A percentile compares a stretch with the other conserved stretches of the same genome.
Conservation (phyloP, 352 stramenopile species). For the Phytopythium sindhum region DNA sequence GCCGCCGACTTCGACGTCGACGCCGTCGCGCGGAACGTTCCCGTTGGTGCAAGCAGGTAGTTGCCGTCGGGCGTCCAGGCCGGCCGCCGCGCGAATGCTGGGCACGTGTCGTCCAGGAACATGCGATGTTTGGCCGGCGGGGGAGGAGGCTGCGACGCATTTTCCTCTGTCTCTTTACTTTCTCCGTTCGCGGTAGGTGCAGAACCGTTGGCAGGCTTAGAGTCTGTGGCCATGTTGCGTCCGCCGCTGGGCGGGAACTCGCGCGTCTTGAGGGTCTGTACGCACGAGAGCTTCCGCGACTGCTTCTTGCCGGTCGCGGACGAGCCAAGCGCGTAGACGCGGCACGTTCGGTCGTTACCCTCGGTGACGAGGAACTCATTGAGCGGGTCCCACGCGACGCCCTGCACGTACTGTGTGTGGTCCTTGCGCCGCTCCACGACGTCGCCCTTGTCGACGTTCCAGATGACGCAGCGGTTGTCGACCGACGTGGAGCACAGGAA, state of each 20-base stretch:
- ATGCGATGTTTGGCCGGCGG: conserved; percentile 66
- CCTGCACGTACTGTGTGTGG: conserved; percentile 96
- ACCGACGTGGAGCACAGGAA: conserved; percentile 91
- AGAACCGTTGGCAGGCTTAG: not conserved
- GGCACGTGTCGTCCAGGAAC: conserved; percentile 93
- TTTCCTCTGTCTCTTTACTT: conserved; percentile 12
- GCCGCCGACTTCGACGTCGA: conserved; percentile 17
- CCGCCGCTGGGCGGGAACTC: conserved; percentile 32
- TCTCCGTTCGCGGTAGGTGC: conserved; percentile 5
- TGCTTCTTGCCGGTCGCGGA: conserved; percentile 62
- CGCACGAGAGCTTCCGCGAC: conserved; percentile 64
- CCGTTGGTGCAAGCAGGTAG: conserved; percentile 90
- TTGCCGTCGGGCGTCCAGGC: conserved; percentile 92
- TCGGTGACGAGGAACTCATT: conserved; percentile 93
- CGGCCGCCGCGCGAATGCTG: conserved; percentile 93
- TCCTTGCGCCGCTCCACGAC: conserved; percentile 87
- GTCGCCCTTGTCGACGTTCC: conserved; percentile 74
- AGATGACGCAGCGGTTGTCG: conserved; percentile 91
- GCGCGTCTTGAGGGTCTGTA: conserved; percentile 78
- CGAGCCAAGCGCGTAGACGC: conserved; percentile 84
- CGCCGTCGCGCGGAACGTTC: conserved; percentile 53
- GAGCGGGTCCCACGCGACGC: conserved; percentile 94
- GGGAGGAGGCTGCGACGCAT: not conserved
- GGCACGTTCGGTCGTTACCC: conserved; percentile 93
- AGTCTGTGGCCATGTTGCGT: not conserved